Evolutionary conservation across 371 early-diverging fungal genomes (phyloP), one percentile per base, ranked within the genome.

Genomic region (Rhizopus arrhizus): DNA sequence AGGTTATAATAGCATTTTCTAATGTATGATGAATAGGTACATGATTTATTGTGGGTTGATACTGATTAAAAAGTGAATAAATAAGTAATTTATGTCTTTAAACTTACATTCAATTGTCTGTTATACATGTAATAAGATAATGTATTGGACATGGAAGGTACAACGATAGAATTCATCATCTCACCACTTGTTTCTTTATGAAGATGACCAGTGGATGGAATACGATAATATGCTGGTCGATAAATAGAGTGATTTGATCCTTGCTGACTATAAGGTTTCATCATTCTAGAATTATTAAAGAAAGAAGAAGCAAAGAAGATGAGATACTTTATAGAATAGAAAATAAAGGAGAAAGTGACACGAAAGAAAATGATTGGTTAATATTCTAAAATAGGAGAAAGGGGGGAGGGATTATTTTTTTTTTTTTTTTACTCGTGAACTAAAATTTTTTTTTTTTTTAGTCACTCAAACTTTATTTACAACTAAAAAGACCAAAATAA

Each of bases 1-100:
- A 81, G 7, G 73, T 69, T 43, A 81, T 81, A 5, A 75, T 80
- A 12, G 75, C 74, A 48, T 81, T 81, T 52, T 78, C 78, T 13
- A 81, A 56, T 0, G 81, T 78, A 49, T 76, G 78, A 51, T 81
- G 78, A 56, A 78, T 78, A 42, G 78, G 77, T 29, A 59, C 52
- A 55, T 53, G 22, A 2, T 22, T 47, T 12, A 46, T 34, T 50
- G 49, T 51, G 7, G 64, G 62, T 49, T 59, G 61, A 50, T 56
- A 47, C 34, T 54, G 42, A 33, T 35, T 11, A 22, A 38, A 38
- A 5, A 36, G 0, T 6, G 6, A 9, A 43, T 5, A 5, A 15
- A 11, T 43, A n/a, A n/a, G n/a, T n/a, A n/a, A n/a, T n/a, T n/a
- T n/a, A n/a, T n/a, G n/a, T n/a, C n/a, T n/a, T n/a, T n/a, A n/a